Evolutionary conservation across 108 stramenopile species (phyloP).

Genomic region (Schizochytrium sp.): DNA sequence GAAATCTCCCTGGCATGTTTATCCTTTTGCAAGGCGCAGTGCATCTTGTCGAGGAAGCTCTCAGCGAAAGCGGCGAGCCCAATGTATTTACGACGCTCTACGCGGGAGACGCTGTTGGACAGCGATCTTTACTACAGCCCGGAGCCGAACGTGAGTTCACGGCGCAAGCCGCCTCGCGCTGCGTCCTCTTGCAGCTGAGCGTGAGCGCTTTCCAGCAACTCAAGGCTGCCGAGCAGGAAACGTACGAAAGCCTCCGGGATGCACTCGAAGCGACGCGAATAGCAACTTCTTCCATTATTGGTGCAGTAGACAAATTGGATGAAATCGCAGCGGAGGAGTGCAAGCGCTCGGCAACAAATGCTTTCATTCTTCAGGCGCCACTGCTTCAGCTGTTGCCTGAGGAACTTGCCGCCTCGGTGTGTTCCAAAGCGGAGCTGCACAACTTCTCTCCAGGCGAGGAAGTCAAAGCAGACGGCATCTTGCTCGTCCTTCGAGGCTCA

Average conservation of each 20-base stretch:
- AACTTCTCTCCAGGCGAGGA: background rate
- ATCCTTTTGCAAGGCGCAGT: background rate
- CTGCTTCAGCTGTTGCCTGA: background rate
- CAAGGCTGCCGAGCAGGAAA: background rate
- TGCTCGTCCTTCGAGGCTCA: background rate
- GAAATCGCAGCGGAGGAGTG: background rate
- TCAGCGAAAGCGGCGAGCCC: background rate
- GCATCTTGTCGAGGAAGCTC: background rate
- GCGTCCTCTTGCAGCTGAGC: background rate
- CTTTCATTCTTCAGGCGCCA: background rate
- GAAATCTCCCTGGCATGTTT: background rate
- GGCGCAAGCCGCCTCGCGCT: background rate
- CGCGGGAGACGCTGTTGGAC: background rate
- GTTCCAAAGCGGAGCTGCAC: background rate
- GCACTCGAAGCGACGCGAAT: background rate
- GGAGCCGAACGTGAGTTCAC: background rate
- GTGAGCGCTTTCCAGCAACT: background rate
- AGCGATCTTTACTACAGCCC: background rate
- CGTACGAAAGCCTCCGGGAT: background rate
- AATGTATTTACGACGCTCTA: background rate
- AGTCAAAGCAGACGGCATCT: background rate
- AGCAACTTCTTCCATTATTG: too few relatives aligned
- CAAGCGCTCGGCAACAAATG: background rate
- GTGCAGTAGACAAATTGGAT: background rate
- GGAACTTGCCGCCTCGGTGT: background rate